Evolutionary conservation across 352 stramenopile genomes (phyloP).

Genomic region (Pythium aquatile): DNA sequence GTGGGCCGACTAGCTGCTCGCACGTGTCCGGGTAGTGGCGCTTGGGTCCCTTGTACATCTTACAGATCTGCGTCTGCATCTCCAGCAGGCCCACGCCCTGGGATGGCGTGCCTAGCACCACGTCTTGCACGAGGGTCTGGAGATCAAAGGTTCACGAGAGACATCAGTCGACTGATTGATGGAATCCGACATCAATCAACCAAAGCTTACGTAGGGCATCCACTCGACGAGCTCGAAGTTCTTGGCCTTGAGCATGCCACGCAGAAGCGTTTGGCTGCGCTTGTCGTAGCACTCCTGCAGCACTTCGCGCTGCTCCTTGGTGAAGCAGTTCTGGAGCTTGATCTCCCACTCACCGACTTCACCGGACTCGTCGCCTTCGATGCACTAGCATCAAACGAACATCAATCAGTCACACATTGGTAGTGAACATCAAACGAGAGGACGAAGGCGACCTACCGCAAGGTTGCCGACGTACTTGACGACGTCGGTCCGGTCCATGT

Average conservation of each 20-base stretch:
- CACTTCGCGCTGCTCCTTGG: slow-evolving; percentile 46
- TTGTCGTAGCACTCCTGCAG: slow-evolving; percentile 65
- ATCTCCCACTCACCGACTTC: slow-evolving; percentile 64
- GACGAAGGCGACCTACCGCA: slow-evolving; percentile 41
- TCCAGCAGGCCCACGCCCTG: slow-evolving; percentile 60
- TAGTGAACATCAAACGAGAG: neutral
- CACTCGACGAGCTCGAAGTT: slow-evolving; percentile 46
- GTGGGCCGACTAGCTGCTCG: slow-evolving; percentile 47
- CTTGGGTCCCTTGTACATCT: slow-evolving; percentile 61
- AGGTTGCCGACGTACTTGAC: slow-evolving; percentile 75
- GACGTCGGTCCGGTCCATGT: slow-evolving; percentile 69
- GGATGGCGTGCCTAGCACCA: slow-evolving; percentile 54
- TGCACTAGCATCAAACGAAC: slow-evolving; percentile 38
- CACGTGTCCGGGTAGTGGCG: slow-evolving; percentile 62
- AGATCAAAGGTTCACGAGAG: slow-evolving; percentile 1
- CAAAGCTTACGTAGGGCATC: slow-evolving; percentile 71
- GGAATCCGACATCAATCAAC: neutral
- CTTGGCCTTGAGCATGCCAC: slow-evolving; percentile 65
- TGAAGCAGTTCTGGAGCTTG: slow-evolving; percentile 74
- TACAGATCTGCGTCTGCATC: slow-evolving; percentile 59
- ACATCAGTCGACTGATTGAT: slow-evolving; percentile 5
- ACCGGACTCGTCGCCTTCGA: slow-evolving; percentile 75
- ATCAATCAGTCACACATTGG: neutral
- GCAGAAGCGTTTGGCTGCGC: slow-evolving; percentile 49
- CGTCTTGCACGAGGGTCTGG: slow-evolving; percentile 61